These are phyloP conservation scores for Dictyostelium purpureum DNA, from an alignment of 78 protist species.

Conservation along the genomic window DNA sequence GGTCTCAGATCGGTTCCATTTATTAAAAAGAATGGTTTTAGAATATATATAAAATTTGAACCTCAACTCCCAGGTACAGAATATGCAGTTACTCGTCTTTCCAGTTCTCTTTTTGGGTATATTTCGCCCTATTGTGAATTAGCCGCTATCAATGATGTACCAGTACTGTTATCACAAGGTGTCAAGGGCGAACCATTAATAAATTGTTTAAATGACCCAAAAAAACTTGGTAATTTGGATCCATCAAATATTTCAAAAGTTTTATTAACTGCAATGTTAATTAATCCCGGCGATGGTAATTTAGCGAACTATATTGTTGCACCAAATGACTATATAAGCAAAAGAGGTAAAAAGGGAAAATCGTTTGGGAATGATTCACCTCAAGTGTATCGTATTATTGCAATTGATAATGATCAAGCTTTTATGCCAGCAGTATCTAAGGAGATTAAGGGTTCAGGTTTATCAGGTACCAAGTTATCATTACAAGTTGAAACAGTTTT, in stretches of 20 bases:
- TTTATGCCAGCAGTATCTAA: conserved; percentile 1
- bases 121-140: neutral
- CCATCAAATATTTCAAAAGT: neutral
- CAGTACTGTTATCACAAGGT: neutral
- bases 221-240: neutral
- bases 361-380: neutral
- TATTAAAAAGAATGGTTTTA: neutral
- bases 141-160: neutral
- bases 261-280: neutral
- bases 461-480: neutral
- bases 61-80: conserved; percentile 4
- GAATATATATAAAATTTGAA: conserved; percentile 2
- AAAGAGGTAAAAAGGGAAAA: neutral
- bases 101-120: neutral
- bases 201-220: neutral
- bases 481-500: conserved; percentile 10
- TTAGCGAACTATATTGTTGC: neutral
- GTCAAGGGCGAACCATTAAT: neutral
- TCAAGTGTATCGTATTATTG: neutral
- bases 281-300: conserved; percentile 23
- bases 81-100: neutral
- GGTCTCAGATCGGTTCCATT: neutral
- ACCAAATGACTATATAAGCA: neutral
- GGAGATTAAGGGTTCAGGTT: too few relatives aligned
- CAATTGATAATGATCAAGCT: neutral